Conservation (phyloP, 129 eudicot species). For the Centella asiatica region DNA sequence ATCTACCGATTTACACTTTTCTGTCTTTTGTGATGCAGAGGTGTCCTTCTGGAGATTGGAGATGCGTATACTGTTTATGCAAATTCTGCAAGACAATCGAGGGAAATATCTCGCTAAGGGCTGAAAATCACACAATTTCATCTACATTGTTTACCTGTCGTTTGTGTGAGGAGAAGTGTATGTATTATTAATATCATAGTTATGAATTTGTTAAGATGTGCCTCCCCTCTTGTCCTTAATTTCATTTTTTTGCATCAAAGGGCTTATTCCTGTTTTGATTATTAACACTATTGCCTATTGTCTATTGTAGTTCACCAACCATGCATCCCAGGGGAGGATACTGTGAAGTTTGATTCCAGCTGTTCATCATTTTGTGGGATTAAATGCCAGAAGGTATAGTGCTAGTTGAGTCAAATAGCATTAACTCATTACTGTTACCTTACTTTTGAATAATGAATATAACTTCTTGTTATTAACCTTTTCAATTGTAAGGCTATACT, state of each 20-base stretch:
- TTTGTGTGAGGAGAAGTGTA: constrained; percentile 87
- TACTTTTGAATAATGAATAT: not conserved
- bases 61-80: constrained; percentile 74
- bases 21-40: constrained; percentile 35
- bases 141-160: constrained; percentile 49
- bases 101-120: constrained; percentile 21
- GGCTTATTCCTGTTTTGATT: constrained; percentile 4
- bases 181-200: constrained; percentile 4
- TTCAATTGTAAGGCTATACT: not conserved
- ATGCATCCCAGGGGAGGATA: constrained; percentile 38
- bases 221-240: not conserved
- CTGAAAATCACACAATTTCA: constrained; percentile 15
- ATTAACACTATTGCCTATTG: constrained; percentile 15
- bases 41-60: constrained; percentile 86
- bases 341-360: constrained; percentile 17
- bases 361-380: constrained; percentile 55
- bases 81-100: constrained; percentile 70
- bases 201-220: not conserved
- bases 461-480: not conserved
- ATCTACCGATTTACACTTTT: not conserved
- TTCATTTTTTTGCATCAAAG: not conserved
- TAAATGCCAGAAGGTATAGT: constrained; percentile 71
- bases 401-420: not conserved
- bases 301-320: constrained; percentile 55
- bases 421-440: not conserved